These are phyloP conservation scores for Hypoxylon sp. DNA, from an alignment of 2,329 filamentous ascomycete genomes.

Conservation along the genomic window DNA sequence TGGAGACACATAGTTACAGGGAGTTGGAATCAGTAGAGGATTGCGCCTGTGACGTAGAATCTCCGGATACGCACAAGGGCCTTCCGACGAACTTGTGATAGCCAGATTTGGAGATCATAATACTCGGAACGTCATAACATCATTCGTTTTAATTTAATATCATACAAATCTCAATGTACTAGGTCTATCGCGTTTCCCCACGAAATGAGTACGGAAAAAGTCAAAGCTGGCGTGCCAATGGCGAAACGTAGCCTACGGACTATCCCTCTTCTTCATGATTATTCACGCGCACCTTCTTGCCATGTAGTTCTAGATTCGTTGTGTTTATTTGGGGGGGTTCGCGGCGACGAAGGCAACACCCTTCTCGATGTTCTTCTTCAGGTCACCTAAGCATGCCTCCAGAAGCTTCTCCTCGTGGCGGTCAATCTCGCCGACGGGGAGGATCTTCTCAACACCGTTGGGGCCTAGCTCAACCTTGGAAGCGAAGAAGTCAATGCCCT, in stretches of 20 bases:
- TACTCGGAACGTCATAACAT: slow-evolving; percentile 15
- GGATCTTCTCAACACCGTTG: slow-evolving; percentile 95
- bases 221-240: slow-evolving; percentile 35
- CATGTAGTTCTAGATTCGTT: slow-evolving; percentile 23
- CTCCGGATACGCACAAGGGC: not conserved
- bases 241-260: slow-evolving; percentile 36
- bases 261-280: slow-evolving; percentile 22
- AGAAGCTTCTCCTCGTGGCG: slow-evolving; percentile 90
- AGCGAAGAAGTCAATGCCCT: slow-evolving; percentile 97
- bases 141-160: slow-evolving; percentile 42
- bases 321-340: slow-evolving; percentile 72
- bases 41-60: not conserved
- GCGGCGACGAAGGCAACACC: slow-evolving; percentile 74
- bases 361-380: slow-evolving; percentile 97
- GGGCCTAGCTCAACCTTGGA: slow-evolving; percentile 96
- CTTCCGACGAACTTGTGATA: not conserved
- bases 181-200: slow-evolving; percentile 33
- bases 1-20: not conserved
- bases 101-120: not conserved
- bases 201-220: slow-evolving; percentile 33
- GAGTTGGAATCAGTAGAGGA: not conserved
- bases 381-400: slow-evolving; percentile 84
- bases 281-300: slow-evolving; percentile 17
- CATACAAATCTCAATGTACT: slow-evolving; percentile 47
- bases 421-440: slow-evolving; percentile 86